Evolutionary conservation across 495 filamentous ascomycete genomes (phyloP), one percentile per base, ranked within the genome.

Genomic region (Aspergillus sclerotiicarbonarius): DNA sequence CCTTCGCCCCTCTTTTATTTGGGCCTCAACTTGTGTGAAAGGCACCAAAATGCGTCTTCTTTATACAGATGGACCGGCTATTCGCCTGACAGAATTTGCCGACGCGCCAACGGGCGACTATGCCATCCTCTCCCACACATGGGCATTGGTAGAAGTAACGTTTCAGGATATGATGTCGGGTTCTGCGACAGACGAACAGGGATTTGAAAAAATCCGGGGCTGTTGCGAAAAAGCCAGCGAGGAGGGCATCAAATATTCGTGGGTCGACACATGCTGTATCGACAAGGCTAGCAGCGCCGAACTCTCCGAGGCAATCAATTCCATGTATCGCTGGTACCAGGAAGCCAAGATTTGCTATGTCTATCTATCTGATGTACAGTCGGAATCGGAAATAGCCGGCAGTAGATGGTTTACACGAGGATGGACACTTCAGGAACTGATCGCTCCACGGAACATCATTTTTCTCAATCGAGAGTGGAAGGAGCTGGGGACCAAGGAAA

Each of bases 311-410:
- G 64, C 71, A 12, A 74, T 82, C 37, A 82, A 80, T 51, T 78
- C 74, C 7, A 81, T 81, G 78, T 82, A 70, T 53, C 51, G 61
- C 4, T 76, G 68, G 66, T 75, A 76, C 52, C 46, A 59, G 29
- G 33, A 66, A 8, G 59, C 72, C 6, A 32, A 57, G 8, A 41
- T 67, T 9, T 77, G 71, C 58, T 75, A 70, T 55, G 69, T 64
- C 39, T 77, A 66, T 48, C 57, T 77, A 18, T 58, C 59, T 18
- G 72, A 75, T 49, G 65, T 72, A 29, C 39, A 37, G 20, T 6
- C 20, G 39, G 32, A 45, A 15, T 35, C 33, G 2, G 3, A 50
- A 3, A 21, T 54, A 4, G 9, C 39, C 0, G 16, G 31, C n/a
- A 66, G 62, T 47, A 51, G 60, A 3, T 79, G 76, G 73, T 72